These are phyloP conservation scores for Clarkia xantiana DNA, from an alignment of 345 rosid species.

Conservation along the genomic window DNA sequence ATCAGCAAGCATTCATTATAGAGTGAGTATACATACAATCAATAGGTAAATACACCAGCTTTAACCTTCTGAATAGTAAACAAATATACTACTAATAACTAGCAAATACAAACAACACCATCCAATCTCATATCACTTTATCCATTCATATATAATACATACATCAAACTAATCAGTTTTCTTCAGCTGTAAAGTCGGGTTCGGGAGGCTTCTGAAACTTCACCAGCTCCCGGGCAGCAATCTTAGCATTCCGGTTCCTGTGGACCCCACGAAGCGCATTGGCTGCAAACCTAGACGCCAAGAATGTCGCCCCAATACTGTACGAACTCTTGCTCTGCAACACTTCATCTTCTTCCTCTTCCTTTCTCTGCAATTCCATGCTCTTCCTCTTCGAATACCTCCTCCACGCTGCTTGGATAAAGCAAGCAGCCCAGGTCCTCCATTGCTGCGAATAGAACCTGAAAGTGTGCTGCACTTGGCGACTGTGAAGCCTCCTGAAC, in stretches of 20 bases:
- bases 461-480: constrained; percentile 94
- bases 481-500: constrained; percentile 85
- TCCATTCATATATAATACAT: not conserved
- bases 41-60: too few species aligned
- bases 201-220: constrained; percentile 81
- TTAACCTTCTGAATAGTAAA: too few species aligned
- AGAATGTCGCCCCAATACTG: constrained; percentile 78
- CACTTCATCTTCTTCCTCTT: constrained; percentile 42
- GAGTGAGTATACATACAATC: too few species aligned
- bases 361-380: constrained; percentile 58
- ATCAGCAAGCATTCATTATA: too few species aligned
- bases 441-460: constrained; percentile 94
- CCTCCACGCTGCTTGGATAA: constrained; percentile 95
- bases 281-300: constrained; percentile 79
- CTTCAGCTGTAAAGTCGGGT: constrained; percentile 90
- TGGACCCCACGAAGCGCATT: constrained; percentile 88
- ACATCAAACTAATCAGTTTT: constrained; percentile 27
- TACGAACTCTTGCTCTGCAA: constrained; percentile 33
- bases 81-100: too few species aligned
- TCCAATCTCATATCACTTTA: not conserved
- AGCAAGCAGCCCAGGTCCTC: constrained; percentile 99
- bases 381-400: constrained; percentile 66
- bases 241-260: constrained; percentile 56
- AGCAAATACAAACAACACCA: too few species aligned
- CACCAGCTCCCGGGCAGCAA: constrained; percentile 58